A percentile compares a stretch with the other conserved stretches of the same genome.
phyloP scores from a whole-genome alignment of 2,329 filamentous ascomycete genomes.

The Aureobasidium vineae region DNA sequence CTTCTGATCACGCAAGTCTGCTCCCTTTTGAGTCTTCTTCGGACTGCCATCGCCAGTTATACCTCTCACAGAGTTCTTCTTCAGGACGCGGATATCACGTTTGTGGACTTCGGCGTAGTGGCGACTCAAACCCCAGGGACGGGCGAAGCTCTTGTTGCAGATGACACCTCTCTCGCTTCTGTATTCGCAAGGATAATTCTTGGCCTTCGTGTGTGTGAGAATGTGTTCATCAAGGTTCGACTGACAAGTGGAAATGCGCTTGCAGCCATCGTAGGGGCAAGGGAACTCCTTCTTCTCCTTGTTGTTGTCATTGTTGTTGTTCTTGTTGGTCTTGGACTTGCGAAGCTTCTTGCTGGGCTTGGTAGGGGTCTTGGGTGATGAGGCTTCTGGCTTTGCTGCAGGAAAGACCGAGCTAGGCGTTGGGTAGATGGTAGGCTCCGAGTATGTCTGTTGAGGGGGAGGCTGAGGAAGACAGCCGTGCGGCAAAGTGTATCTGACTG shows the following conservation, averaged over 20 bases:
- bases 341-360: not conserved
- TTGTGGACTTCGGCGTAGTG: not conserved
- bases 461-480: not conserved
- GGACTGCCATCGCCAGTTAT: not conserved
- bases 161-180: not conserved
- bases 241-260: not conserved
- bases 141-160: not conserved
- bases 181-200: not conserved
- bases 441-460: not conserved
- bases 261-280: not conserved
- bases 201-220: not conserved
- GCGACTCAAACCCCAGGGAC: not conserved
- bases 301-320: not conserved
- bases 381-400: not conserved
- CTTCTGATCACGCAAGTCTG: not conserved
- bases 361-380: not conserved
- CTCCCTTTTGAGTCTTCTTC: not conserved
- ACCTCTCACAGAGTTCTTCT: not conserved
- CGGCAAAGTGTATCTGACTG: not conserved
- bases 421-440: not conserved
- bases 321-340: not conserved
- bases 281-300: not conserved
- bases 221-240: not conserved
- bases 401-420: not conserved
- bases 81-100: not conserved